Percentiles rank a stretch among this genome's conserved stretches.
These are phyloP conservation scores for Trichosporon sp. DNA, from an alignment of 1,284 basidiomycete genomes.

Conservation along the genomic window DNA sequence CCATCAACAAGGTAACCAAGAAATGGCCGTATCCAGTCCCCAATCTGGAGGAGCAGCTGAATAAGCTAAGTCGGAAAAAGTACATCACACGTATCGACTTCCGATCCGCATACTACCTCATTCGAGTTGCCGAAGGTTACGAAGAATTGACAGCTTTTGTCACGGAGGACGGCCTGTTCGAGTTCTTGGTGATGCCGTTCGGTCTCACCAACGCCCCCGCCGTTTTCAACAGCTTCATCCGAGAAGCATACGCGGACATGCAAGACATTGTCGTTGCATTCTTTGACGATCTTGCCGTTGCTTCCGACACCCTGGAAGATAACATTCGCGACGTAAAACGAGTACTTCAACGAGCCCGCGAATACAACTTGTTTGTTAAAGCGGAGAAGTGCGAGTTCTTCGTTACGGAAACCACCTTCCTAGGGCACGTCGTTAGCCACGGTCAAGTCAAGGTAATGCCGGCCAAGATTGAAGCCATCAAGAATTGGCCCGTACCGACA, in stretches of 20 bases:
- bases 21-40: constrained; percentile 42
- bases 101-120: constrained; percentile 32
- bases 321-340: not conserved
- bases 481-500: constrained; percentile 47
- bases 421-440: constrained; percentile 47
- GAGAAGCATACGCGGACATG: constrained; percentile 28
- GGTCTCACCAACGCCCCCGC: constrained; percentile 49
- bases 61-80: constrained; percentile 30
- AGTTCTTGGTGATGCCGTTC: constrained; percentile 49
- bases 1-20: constrained; percentile 48
- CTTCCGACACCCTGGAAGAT: constrained; percentile 48
- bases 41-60: constrained; percentile 26
- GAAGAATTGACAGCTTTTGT: constrained; percentile 48
- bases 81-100: constrained; percentile 42
- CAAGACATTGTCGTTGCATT: constrained; percentile 36
- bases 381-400: constrained; percentile 48
- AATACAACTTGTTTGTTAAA: constrained; percentile 43
- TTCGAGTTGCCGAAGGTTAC: constrained; percentile 30
- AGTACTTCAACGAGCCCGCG: constrained; percentile 45
- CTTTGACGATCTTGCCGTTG: constrained; percentile 47
- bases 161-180: constrained; percentile 42
- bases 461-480: constrained; percentile 47
- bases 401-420: constrained; percentile 34
- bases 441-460: constrained; percentile 48
- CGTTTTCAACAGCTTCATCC: constrained; percentile 41